Evolutionary conservation across 1,139 yeast species (phyloP).

Genomic region (Tardiomyces blankii): DNA sequence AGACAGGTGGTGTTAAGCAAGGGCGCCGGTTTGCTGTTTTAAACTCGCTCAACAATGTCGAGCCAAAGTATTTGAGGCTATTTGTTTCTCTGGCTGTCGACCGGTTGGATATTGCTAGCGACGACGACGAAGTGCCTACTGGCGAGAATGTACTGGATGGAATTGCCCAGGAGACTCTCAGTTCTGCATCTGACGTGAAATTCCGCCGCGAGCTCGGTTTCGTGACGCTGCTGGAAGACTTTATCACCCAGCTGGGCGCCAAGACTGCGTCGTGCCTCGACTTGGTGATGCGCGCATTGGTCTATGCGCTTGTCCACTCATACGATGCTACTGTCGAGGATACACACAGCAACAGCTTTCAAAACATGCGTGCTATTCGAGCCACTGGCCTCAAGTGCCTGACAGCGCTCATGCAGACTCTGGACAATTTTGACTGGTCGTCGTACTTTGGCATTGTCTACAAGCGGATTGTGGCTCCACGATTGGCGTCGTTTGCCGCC

Average conservation of each 20-base stretch:
- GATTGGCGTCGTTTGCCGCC: slow-evolving; percentile 52
- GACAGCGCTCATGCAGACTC: slow-evolving; percentile 16
- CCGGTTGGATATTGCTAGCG: slow-evolving; percentile 35
- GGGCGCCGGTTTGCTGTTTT: slow-evolving; percentile 67
- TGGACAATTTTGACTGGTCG: slow-evolving; percentile 41
- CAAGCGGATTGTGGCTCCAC: slow-evolving; percentile 46
- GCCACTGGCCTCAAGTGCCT: slow-evolving; percentile 24
- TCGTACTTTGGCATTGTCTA: slow-evolving; percentile 42
- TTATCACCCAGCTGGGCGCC: slow-evolving; percentile 53
- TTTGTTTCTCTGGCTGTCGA: slow-evolving; percentile 57
- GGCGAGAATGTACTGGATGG: slow-evolving; percentile 5
- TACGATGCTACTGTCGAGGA: neutral
- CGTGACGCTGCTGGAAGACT: slow-evolving; percentile 53
- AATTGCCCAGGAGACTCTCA: slow-evolving; percentile 12
- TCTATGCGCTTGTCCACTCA: slow-evolving; percentile 39
- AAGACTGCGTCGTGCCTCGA: slow-evolving; percentile 41
- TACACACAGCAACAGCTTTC: slow-evolving; percentile 2
- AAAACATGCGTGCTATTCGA: slow-evolving; percentile 21
- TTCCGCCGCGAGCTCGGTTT: slow-evolving; percentile 60
- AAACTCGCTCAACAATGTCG: slow-evolving; percentile 53
- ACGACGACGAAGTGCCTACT: slow-evolving; percentile 15
- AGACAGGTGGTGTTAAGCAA: slow-evolving; percentile 45
- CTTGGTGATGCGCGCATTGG: slow-evolving; percentile 46
- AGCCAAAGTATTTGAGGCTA: slow-evolving; percentile 39
- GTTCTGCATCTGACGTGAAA: slow-evolving; percentile 14